A percentile compares a stretch with the other conserved stretches of the same genome.
Conservation (phyloP, 768 basidiomycete genomes). For the Imleria badia region DNA sequence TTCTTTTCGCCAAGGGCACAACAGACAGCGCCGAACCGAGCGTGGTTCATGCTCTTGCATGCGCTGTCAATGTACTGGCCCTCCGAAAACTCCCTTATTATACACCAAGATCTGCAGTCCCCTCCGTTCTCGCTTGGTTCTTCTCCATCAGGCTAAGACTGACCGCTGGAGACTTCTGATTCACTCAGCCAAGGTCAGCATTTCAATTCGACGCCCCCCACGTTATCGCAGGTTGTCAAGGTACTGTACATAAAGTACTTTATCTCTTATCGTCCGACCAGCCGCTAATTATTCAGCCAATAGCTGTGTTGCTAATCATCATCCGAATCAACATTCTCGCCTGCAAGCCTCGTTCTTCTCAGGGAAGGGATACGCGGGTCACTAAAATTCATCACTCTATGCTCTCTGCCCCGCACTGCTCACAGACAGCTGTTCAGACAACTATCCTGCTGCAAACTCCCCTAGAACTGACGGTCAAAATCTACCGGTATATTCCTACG, state of each 20-base stretch:
- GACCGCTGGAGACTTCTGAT: background rate
- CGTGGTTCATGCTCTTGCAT: background rate
- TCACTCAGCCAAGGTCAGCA: background rate
- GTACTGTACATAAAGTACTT: background rate
- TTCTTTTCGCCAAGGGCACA: background rate
- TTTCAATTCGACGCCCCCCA: background rate
- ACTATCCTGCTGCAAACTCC: background rate
- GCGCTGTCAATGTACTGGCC: no score
- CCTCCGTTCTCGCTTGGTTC: background rate
- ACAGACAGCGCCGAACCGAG: background rate
- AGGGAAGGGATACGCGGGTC: background rate
- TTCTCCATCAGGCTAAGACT: background rate
- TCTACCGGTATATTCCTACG: background rate
- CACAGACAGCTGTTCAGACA: background rate
- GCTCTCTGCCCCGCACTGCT: background rate
- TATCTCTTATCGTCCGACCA: background rate
- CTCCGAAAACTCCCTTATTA: no score
- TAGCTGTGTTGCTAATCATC: conserved; percentile 1
- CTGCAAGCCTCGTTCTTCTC: background rate
- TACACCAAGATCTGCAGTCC: background rate
- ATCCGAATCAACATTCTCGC: background rate
- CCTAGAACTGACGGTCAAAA: background rate
- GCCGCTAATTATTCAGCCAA: background rate
- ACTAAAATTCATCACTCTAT: background rate
- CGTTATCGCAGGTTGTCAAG: background rate